Evolutionary conservation across 2,329 filamentous ascomycete species (phyloP).

Genomic region (Metarhizium humberi): DNA sequence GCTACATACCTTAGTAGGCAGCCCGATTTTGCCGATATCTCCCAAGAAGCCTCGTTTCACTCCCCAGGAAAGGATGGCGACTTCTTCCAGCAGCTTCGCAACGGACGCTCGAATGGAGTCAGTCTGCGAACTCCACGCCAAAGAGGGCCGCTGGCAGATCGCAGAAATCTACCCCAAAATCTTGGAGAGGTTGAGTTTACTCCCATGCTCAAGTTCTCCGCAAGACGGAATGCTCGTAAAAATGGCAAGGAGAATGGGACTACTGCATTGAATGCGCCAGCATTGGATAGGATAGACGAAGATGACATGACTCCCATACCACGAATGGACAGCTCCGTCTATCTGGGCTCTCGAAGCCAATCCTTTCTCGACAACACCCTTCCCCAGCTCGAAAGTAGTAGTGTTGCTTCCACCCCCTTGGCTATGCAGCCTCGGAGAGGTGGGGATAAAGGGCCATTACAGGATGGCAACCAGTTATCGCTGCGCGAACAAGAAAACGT

Average conservation of each 20-base stretch:
- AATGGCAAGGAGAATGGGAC: slow-evolving; percentile 54
- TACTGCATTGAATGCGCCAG: slow-evolving; percentile 57
- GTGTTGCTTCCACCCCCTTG: slow-evolving; percentile 73
- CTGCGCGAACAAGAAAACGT: slow-evolving; percentile 91
- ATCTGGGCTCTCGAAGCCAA: slow-evolving; percentile 55
- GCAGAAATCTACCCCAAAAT: slow-evolving; percentile 59
- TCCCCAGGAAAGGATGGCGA: slow-evolving; percentile 63
- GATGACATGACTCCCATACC: slow-evolving; percentile 70
- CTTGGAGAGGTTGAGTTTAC: slow-evolving; percentile 77
- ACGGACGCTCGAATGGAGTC: slow-evolving; percentile 47
- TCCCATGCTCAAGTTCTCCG: slow-evolving; percentile 77
- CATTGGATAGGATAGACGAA: slow-evolving; percentile 55
- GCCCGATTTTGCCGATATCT: slow-evolving; percentile 67
- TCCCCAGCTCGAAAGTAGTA: slow-evolving; percentile 69
- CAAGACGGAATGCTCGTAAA: slow-evolving; percentile 59
- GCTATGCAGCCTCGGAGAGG: slow-evolving; percentile 55
- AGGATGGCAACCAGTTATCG: slow-evolving; percentile 84
- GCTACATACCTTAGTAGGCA: slow-evolving; percentile 65
- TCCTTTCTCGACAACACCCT: slow-evolving; percentile 61
- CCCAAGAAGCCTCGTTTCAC: slow-evolving; percentile 78
- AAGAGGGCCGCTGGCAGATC: slow-evolving; percentile 59
- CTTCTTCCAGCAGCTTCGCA: slow-evolving; percentile 64
- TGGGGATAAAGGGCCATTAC: slow-evolving; percentile 57
- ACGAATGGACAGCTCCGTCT: slow-evolving; percentile 62
- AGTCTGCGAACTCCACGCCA: slow-evolving; percentile 66